Evolutionary conservation across 2,329 filamentous ascomycete genomes (phyloP).

Genomic region (Cladorrhinum sp.): DNA sequence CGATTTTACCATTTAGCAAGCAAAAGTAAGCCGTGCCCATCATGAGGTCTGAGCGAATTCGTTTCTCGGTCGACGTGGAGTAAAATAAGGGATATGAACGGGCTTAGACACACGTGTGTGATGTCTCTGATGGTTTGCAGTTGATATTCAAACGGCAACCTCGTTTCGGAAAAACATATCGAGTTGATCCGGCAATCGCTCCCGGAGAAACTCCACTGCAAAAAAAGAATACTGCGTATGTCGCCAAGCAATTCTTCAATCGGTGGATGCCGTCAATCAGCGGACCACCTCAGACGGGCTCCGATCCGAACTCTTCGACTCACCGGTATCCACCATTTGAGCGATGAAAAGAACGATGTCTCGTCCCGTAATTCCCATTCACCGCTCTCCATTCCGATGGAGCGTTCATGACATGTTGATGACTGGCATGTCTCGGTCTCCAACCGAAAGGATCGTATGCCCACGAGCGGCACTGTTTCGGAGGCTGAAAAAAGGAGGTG

Average conservation of each 20-base stretch:
- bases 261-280: neutral
- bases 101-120: neutral
- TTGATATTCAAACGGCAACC: neutral
- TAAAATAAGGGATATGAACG: neutral
- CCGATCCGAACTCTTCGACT: neutral
- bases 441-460: neutral
- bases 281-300: neutral
- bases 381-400: neutral
- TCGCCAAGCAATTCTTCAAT: neutral
- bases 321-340: neutral
- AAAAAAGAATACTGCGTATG: no score
- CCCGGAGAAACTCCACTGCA: neutral
- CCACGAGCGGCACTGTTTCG: slow-evolving; percentile 1
- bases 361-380: neutral
- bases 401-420: neutral
- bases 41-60: neutral
- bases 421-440: no score
- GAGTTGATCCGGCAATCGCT: neutral
- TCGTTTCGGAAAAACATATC: neutral
- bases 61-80: neutral
- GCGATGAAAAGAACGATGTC: neutral
- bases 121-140: neutral
- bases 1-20: neutral
- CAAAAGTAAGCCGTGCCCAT: slow-evolving; percentile 1
- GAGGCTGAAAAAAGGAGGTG: neutral